phyloP scores from a whole-genome alignment of 2,329 filamentous ascomycete genomes.

The Pseudocercospora musae region DNA sequence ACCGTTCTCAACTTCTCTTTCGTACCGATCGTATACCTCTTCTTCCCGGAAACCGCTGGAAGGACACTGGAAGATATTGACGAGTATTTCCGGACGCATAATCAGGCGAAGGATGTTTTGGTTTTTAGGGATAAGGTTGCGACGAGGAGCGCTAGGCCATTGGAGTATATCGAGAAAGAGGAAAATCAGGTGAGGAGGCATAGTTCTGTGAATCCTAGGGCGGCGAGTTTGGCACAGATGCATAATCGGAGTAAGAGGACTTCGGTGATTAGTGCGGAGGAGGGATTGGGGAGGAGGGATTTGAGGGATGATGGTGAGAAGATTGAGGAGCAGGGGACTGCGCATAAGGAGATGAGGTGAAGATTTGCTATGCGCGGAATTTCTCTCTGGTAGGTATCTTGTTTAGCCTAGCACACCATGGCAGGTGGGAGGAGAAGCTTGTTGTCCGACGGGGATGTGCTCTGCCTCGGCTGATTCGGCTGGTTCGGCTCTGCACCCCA shows the following conservation, averaged over 20 bases:
- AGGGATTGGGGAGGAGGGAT: constrained; percentile 2
- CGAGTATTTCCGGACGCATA: constrained; percentile 27
- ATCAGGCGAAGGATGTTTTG: constrained; percentile 36
- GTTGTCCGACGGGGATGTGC: not conserved
- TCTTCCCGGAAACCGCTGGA: constrained; percentile 35
- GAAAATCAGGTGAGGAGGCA: constrained; percentile 36
- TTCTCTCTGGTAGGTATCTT: too few species aligned
- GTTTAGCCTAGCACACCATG: not conserved
- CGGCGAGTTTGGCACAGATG: constrained; percentile 23
- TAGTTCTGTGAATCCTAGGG: constrained; percentile 37
- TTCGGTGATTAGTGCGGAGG: constrained; percentile 1
- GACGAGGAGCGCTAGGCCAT: constrained; percentile 44
- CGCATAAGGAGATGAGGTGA: constrained; percentile 8
- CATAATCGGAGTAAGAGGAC: constrained; percentile 11
- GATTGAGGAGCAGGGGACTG: not conserved
- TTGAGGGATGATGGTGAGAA: constrained; percentile 1
- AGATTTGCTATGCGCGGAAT: not conserved
- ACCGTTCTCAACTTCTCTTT: constrained; percentile 50
- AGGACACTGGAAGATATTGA: constrained; percentile 36
- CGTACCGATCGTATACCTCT: constrained; percentile 46
- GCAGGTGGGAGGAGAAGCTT: constrained; percentile 5
- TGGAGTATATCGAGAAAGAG: constrained; percentile 50
- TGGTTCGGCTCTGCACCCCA: not conserved
- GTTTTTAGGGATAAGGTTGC: constrained; percentile 50
- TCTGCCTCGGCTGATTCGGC: not conserved